Base-by-base conservation (phyloP, 768 basidiomycete species). In the Lanmaoa rubissima region DNA sequence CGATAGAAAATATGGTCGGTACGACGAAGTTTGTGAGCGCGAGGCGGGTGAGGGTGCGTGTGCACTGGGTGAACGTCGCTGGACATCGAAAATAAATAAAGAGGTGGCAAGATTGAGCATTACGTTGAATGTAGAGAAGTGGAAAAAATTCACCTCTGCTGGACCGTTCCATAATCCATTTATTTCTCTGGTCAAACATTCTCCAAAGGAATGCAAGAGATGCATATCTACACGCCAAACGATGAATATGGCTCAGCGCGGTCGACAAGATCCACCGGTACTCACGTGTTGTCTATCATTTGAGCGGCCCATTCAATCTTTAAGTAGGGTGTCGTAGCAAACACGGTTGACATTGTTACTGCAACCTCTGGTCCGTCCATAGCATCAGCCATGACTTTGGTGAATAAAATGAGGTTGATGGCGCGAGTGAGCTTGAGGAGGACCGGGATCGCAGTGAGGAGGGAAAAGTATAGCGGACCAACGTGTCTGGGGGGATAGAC, bases 281-380 rank as follows among this genome's bases (percentile, higher is more conserved):
- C 62, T 54, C 13, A 70, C 65, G 48, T 45, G 32, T 70, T 70
- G 42, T 70, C 69, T 17, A 67, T 35, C 43, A 70, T 44, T 51
- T 70, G 67, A 17, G 64, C 48, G 14, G 63, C 61, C 68, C 68
- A 69, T n/a, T 68, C 70, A 7, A 71, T 61, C 41, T 66, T 69
- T 42, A 71, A 41, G 54, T 63, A 71, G 10, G 68, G 68, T 7
- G 55, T 56, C 26, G 43, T 12, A n/a, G 51, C 46, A 52, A 63
- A 69, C 4, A 53, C 11, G 14, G 34, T 19, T 21, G 31, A 56
- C 35, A 62, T 43, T 9, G 42, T 10, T 16, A 50, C 28, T 13
- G 40, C 26, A 13, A 39, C 59, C 2, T 57, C 31, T 4, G 61
- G 62, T 4, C 54, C 52, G 11, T 40, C 42, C n/a, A 61, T 57